These are phyloP conservation scores for Thielaviopsis populi DNA, from an alignment of 2,329 filamentous ascomycete genomes.

Conservation along the genomic window DNA sequence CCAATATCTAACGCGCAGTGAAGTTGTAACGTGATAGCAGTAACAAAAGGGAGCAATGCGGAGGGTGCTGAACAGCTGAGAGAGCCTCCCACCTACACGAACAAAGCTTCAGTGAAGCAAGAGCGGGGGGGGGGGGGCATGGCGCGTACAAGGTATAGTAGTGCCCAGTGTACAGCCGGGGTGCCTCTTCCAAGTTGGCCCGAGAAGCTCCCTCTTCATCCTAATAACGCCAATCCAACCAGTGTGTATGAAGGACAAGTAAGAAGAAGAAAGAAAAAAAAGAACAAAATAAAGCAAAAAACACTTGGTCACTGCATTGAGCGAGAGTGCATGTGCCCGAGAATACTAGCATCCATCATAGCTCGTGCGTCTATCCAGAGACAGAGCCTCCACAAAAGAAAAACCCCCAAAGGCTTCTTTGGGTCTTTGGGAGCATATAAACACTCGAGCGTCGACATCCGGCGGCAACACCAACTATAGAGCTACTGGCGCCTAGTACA, in stretches of 20 bases:
- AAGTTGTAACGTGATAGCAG: not conserved
- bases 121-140: not conserved
- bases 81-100: not conserved
- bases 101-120: not conserved
- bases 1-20: conserved; percentile 3
- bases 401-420: not conserved
- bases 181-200: not conserved
- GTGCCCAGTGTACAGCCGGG: not conserved
- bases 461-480: not conserved
- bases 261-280: not conserved
- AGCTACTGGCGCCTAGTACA: conserved; percentile 48
- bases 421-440: not conserved
- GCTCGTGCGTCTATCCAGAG: not conserved
- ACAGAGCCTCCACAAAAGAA: not conserved
- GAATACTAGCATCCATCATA: conserved; percentile 4
- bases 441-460: not conserved
- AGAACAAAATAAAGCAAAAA: not conserved
- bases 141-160: not conserved
- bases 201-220: not conserved
- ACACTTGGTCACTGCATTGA: not conserved
- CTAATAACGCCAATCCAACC: not conserved
- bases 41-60: not conserved
- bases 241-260: not conserved
- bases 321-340: not conserved
- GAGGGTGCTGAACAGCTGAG: not conserved